phyloP scores from a whole-genome alignment of 1,139 yeast genomes.

The Diutina sp. region DNA sequence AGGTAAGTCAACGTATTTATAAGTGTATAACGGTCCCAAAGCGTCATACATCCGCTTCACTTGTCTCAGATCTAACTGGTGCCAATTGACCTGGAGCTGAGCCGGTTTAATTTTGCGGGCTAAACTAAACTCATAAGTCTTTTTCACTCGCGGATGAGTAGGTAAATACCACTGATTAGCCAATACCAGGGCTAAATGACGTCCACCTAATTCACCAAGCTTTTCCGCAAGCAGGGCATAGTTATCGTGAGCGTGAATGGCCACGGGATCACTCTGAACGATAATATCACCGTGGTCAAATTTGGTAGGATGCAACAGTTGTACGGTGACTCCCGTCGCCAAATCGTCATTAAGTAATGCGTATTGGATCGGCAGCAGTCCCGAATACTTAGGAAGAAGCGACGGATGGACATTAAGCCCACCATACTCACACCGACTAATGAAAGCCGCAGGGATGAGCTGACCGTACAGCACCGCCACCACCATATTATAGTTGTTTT shows the following conservation, averaged over 20 bases:
- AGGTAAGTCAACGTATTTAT: slow-evolving; percentile 18
- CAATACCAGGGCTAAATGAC: slow-evolving; percentile 36
- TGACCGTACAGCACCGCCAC: slow-evolving; percentile 87
- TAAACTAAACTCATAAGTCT: slow-evolving; percentile 18
- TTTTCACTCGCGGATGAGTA: neutral
- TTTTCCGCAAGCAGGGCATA: slow-evolving; percentile 26
- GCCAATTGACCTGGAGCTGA: slow-evolving; percentile 36
- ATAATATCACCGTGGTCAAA: slow-evolving; percentile 74
- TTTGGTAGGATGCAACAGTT: slow-evolving; percentile 75
- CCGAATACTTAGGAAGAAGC: slow-evolving; percentile 67
- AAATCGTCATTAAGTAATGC: slow-evolving; percentile 55
- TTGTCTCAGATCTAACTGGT: slow-evolving; percentile 16
- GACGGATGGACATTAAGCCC: slow-evolving; percentile 94
- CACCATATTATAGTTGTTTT: slow-evolving; percentile 40
- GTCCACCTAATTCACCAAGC: slow-evolving; percentile 50
- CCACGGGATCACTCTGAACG: slow-evolving; percentile 36
- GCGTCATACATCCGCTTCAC: slow-evolving; percentile 37
- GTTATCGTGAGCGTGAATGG: slow-evolving; percentile 28
- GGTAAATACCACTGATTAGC: slow-evolving; percentile 9
- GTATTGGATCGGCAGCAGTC: slow-evolving; percentile 84
- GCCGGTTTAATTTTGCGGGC: slow-evolving; percentile 42
- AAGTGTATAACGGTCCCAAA: slow-evolving; percentile 47
- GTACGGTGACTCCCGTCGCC: slow-evolving; percentile 76
- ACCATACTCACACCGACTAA: slow-evolving; percentile 38
- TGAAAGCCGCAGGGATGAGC: slow-evolving; percentile 53